phyloP scores from a whole-genome alignment of 805 yeast genomes.

The Starmera quercuum region DNA sequence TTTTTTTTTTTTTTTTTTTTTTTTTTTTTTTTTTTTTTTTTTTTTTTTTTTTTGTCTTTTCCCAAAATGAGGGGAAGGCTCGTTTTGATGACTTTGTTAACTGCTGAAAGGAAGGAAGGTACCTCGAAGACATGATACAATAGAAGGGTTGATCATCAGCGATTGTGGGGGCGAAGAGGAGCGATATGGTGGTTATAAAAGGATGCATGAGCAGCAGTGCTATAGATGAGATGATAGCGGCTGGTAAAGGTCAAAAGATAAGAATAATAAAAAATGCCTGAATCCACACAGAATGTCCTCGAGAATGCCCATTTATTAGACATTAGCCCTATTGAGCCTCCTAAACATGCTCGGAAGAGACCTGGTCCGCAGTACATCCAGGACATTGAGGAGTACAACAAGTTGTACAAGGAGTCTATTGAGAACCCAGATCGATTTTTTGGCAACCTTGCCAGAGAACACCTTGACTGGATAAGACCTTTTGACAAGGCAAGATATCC shows the following conservation, averaged over 20 bases:
- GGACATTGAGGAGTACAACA: conserved; percentile 59
- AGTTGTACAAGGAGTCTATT: conserved; percentile 67
- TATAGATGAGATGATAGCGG: no score
- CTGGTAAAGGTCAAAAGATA: neutral
- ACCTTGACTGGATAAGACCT: conserved; percentile 73
- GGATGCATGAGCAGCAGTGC: no score
- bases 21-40: no score
- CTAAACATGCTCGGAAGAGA: conserved; percentile 1
- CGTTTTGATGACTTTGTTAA: neutral
- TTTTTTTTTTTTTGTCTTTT: no score
- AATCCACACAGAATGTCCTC: neutral
- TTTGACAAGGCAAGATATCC: conserved; percentile 44
- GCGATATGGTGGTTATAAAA: no score
- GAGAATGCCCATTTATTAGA: conserved; percentile 15
- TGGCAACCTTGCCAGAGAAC: conserved; percentile 66
- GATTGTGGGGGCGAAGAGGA: no score
- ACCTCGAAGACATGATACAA: no score
- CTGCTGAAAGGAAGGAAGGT: neutral
- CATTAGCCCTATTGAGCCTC: conserved; percentile 7
- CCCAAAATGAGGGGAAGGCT: no score
- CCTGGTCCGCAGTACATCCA: conserved; percentile 39
- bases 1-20: no score
- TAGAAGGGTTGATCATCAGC: no score
- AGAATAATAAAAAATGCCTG: conserved; percentile 1
- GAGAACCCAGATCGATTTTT: conserved; percentile 75